A percentile compares a stretch with the other conserved stretches of the same genome.
These are phyloP conservation scores for Tremella fuciformis DNA, from an alignment of 768 basidiomycete genomes.

Conservation along the genomic window DNA sequence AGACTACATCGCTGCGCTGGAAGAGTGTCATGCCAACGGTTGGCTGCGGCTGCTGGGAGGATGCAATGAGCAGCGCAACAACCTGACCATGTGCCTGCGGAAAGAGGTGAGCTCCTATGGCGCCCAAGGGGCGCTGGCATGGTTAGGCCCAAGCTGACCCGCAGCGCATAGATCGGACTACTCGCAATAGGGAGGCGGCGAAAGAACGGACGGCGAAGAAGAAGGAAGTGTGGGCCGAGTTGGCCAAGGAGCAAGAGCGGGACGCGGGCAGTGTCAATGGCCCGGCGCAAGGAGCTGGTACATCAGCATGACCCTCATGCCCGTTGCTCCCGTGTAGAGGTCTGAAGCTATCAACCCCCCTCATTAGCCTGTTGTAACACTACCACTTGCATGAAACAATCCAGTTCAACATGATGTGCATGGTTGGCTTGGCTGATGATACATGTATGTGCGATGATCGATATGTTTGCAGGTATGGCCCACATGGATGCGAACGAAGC, in stretches of 20 bases:
- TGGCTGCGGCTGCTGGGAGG: slow-evolving; percentile 34
- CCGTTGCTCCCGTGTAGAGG: too few relatives aligned
- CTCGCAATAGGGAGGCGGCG: slow-evolving; percentile 42
- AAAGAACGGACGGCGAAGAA: slow-evolving; percentile 44
- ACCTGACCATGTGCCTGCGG: slow-evolving; percentile 41
- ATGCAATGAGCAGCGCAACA: slow-evolving; percentile 43
- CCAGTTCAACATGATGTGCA: too few relatives aligned
- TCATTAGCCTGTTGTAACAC: too few relatives aligned
- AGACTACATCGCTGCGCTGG: slow-evolving; percentile 45
- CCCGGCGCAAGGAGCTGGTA: not conserved
- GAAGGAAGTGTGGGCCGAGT: slow-evolving; percentile 39
- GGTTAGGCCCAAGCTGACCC: not conserved
- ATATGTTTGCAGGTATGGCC: too few relatives aligned
- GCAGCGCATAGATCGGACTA: slow-evolving; percentile 45
- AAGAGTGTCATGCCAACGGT: slow-evolving; percentile 46
- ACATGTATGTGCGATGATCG: too few relatives aligned
- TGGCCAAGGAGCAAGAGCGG: slow-evolving; percentile 22
- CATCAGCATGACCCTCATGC: too few relatives aligned
- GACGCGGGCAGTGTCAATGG: not conserved
- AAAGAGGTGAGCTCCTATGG: slow-evolving; percentile 36
- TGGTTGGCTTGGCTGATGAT: too few relatives aligned
- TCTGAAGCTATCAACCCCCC: too few relatives aligned
- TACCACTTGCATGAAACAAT: too few relatives aligned
- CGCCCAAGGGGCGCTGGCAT: not conserved
- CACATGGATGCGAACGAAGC: too few relatives aligned